Base-by-base conservation (phyloP, 2,329 filamentous ascomycete genomes). In the Thielaviopsis populi region DNA sequence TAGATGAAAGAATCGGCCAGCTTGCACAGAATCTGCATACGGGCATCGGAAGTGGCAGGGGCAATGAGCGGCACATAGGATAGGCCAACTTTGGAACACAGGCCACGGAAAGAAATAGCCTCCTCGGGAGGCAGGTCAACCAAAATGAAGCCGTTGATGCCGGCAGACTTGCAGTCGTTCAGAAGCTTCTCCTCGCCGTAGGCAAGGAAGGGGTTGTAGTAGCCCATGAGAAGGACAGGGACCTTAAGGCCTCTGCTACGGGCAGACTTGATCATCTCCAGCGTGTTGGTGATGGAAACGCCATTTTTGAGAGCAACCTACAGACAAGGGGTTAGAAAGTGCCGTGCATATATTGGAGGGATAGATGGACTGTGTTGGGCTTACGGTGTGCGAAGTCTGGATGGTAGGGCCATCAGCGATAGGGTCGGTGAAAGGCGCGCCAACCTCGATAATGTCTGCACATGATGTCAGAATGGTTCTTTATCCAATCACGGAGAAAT, bases 1-100 rank as follows among this genome's bases (percentile, higher is more conserved):
- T 99, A 99, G 76, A 99, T 95, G 78, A 97, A 99, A 2, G 91
- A 96, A 76, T 97, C 92, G 71, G 94, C 94, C 68, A 99, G 92
- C 74, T 89, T 85, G 82, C 94, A 99, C 13, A 99, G 86, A 48
- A 96, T 82, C 76, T 89, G 92, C 91, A 99, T 96, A 71, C 94
- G 88, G 68, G 84, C 80, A 70, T 96, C 91, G 6, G 91, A 96
- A 1, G 94, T 97, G 11, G 91, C 85, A 6, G 94, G 94, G 0
- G 94, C 92, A 70, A 99, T 96, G 62, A 99, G 80, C n/a, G 94
- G 94, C 15, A 99, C 88, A 73, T 97, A 99, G 5, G 91, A 96
- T 41, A 99, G 83, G 30, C 87, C 88, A 68, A 85, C 88, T 71
- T 80, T 86, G 66, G 82, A 85, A 78, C 91, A 96, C 70, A 88